A percentile compares a stretch with the other conserved stretches of the same genome.
Conservation (phyloP, 148 eudicot genomes). For the Amaranthus hypochondriacus region DNA sequence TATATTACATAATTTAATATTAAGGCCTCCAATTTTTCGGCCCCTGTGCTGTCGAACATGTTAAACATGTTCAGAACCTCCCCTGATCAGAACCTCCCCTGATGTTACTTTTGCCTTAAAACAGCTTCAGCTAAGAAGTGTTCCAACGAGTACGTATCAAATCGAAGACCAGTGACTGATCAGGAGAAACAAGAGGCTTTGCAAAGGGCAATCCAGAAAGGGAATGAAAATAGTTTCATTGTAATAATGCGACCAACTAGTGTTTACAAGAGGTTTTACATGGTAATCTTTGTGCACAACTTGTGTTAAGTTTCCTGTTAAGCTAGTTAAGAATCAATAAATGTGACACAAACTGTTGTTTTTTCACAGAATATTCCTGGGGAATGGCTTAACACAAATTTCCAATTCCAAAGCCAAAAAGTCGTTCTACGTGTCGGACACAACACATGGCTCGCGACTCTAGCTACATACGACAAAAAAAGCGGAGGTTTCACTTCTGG, state of each 20-base stretch:
- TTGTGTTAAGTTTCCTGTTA: not conserved
- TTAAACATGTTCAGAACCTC: not conserved
- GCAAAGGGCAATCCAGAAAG: conserved; percentile 18
- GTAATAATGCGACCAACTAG: conserved; percentile 28
- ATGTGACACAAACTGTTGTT: not conserved
- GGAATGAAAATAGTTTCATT: conserved; percentile 24
- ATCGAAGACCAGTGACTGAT: conserved; percentile 26
- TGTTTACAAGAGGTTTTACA: conserved; percentile 30
- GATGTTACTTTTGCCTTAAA: not conserved
- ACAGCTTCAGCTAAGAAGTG: conserved; percentile 9
- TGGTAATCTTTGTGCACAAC: conserved; percentile 15
- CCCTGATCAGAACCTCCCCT: not conserved
- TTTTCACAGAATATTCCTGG: not conserved
- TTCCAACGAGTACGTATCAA: conserved; percentile 19
- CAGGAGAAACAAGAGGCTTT: conserved; percentile 20
- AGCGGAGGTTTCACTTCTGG: not conserved
- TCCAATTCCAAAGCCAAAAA: not conserved
- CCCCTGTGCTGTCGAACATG: not conserved
- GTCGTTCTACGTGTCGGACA: not conserved
- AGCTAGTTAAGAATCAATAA: too few species aligned
- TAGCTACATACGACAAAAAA: not conserved
- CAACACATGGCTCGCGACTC: not conserved
- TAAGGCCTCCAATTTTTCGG: not conserved
- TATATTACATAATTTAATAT: not conserved
- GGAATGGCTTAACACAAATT: not conserved